Evolutionary conservation across 2,329 filamentous ascomycete genomes (phyloP), one percentile per base, ranked within the genome.

Genomic region (Xylaria hypoxylon): DNA sequence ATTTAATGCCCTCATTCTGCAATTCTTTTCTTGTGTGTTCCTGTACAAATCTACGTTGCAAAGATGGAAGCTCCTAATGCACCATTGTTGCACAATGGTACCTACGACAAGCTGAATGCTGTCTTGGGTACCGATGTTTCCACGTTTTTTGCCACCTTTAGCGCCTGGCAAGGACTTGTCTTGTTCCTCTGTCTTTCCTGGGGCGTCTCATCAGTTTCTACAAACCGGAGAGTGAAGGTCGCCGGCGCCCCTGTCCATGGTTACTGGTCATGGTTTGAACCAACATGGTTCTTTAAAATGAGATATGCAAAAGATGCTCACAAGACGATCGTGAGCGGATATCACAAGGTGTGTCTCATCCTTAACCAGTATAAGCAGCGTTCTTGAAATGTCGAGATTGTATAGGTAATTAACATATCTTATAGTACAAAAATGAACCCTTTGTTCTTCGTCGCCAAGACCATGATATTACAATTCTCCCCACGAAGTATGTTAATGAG

Each of bases 221-320:
- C 59, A 13, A 53, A 24, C 8, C 59, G 44, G 42, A 62, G 59
- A 50, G 24, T 62, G 15, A 56, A 17, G 44, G 59, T 62, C 11
- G 51, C 28, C 1, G 51, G 51, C 35, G 51, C 59, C 6, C 59
- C 59, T 31, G 59, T 62, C 24, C 42, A 52, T 26, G 61, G 61
- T n/a, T 64, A 64, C 35, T 44, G 33, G 52, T 56, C 51, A 40
- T 62, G 59, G 59, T 33, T 64, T 19, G 61, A 64, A 19, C 61
- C 53, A 11, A 64, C 53, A 35, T 64, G 44, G 26, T 42, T 64
- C 47, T 58, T 58, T 19, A 52, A 58, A 35, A 33, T 64, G 24
- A 64, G 61, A 35, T 64, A 64, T 19, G 52, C 53, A 0, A 26
- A 38, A 28, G 44, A 50, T 13, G 61, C 61, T 33, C 53, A 64